These are phyloP conservation scores for Fraxinus platypoda DNA, from an alignment of 305 asterid genomes.

Conservation along the genomic window DNA sequence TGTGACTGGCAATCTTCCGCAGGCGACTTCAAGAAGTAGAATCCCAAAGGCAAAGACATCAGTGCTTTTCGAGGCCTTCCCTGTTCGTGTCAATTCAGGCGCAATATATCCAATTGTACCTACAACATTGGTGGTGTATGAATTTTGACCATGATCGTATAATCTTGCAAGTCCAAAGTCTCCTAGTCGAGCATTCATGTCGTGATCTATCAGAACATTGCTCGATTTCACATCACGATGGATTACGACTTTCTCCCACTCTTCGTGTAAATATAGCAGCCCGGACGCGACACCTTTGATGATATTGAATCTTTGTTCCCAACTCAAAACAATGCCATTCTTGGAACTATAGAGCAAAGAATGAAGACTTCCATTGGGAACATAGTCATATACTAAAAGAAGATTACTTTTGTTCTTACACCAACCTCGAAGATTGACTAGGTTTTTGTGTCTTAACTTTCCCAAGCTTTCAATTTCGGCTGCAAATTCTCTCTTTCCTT, in stretches of 20 bases:
- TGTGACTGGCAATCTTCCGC: slow-evolving; percentile 56
- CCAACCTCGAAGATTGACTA: slow-evolving; percentile 81
- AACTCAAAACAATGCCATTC: slow-evolving; percentile 24
- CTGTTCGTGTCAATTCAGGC: slow-evolving; percentile 56
- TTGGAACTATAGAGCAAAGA: slow-evolving; percentile 38
- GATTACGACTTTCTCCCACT: slow-evolving; percentile 74
- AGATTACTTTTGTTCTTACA: slow-evolving; percentile 64
- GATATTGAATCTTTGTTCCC: slow-evolving; percentile 66
- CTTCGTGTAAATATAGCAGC: slow-evolving; percentile 72
- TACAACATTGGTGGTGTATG: slow-evolving; percentile 64
- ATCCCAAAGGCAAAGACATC: slow-evolving; percentile 72
- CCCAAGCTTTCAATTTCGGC: slow-evolving; percentile 79
- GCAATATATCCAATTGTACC: slow-evolving; percentile 88
- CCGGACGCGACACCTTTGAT: slow-evolving; percentile 68
- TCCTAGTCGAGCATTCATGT: slow-evolving; percentile 63
- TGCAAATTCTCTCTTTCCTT: slow-evolving; percentile 69
- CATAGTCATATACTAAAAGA: slow-evolving; percentile 58
- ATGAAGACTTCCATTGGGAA: slow-evolving; percentile 72
- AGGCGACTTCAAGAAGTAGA: slow-evolving; percentile 66
- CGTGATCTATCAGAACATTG: slow-evolving; percentile 59
- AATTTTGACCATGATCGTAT: slow-evolving; percentile 49
- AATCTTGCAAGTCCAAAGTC: slow-evolving; percentile 78
- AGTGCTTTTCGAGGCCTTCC: slow-evolving; percentile 56
- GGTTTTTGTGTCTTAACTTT: slow-evolving; percentile 61
- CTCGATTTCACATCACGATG: slow-evolving; percentile 76